Conservation (phyloP, 2,329 filamentous ascomycete genomes). For the Microdochium bolleyi region DNA sequence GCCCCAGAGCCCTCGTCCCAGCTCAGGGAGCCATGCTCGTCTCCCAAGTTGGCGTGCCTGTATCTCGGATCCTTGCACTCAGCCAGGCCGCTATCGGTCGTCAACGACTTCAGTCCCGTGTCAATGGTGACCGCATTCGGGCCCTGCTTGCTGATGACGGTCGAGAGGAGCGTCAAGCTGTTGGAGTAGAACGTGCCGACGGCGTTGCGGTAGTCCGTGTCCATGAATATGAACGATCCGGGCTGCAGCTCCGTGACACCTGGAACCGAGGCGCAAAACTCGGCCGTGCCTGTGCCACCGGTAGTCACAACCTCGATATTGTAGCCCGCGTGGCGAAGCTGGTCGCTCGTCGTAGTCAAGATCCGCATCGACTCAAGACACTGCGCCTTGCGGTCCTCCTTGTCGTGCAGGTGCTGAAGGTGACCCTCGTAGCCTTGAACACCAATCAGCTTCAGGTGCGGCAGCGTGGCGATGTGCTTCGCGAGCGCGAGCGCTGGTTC, state of each 20-base stretch:
- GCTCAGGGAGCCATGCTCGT: constrained; percentile 38
- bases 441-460: constrained; percentile 34
- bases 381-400: constrained; percentile 27
- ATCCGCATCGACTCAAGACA: constrained; percentile 37
- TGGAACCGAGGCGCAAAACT: constrained; percentile 40
- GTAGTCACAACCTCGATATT: constrained; percentile 41
- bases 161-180: constrained; percentile 38
- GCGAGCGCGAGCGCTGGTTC: constrained; percentile 31
- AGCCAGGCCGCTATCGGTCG: constrained; percentile 41
- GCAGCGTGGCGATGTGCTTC: constrained; percentile 22
- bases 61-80: constrained; percentile 36
- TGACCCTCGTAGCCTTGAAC: constrained; percentile 47
- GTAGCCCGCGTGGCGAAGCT: constrained; percentile 30
- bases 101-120: constrained; percentile 39
- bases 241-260: constrained; percentile 47
- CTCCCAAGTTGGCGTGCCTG: constrained; percentile 33
- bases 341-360: constrained; percentile 31
- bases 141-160: constrained; percentile 38
- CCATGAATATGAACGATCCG: constrained; percentile 49
- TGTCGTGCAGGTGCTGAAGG: constrained; percentile 39
- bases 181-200: constrained; percentile 39
- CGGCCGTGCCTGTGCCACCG: constrained; percentile 42
- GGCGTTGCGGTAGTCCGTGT: constrained; percentile 46
- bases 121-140: constrained; percentile 37
- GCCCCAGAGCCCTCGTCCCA: constrained; percentile 30